Conservation (phyloP, 345 rosid genomes). For the Gossypium anomalum region DNA sequence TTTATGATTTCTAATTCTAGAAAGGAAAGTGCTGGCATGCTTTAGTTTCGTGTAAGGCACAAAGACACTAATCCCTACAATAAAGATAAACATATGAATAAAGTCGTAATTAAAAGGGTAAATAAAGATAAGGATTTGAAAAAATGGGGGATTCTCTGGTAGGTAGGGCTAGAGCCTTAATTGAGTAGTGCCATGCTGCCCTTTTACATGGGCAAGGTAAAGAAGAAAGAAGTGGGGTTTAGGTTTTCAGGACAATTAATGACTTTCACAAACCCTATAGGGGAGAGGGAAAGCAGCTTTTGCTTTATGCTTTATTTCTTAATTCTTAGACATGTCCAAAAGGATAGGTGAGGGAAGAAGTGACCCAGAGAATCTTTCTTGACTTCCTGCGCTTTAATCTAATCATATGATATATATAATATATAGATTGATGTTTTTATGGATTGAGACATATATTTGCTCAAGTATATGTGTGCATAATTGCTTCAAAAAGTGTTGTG, state of each 20-base stretch:
- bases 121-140: neutral
- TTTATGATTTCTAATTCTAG: neutral
- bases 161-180: conserved; percentile 6
- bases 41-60: conserved; percentile 11
- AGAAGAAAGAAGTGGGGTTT: neutral
- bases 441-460: conserved; percentile 7
- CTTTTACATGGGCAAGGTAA: neutral
- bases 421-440: neutral
- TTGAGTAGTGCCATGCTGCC: neutral
- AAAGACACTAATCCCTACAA: neutral
- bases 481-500: neutral
- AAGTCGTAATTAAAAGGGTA: neutral
- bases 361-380: conserved; percentile 12
- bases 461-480: neutral
- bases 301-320: conserved; percentile 8
- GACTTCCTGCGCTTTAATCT: conserved; percentile 9
- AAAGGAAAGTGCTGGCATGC: neutral
- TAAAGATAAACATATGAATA: neutral
- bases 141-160: conserved; percentile 7
- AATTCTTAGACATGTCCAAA: neutral
- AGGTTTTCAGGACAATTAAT: neutral
- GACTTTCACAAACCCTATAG: neutral
- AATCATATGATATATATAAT: neutral
- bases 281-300: conserved; percentile 5
- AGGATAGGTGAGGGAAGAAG: neutral